Evolutionary conservation across 257 asterid species (phyloP).

Genomic region (Prunella vulgaris): DNA sequence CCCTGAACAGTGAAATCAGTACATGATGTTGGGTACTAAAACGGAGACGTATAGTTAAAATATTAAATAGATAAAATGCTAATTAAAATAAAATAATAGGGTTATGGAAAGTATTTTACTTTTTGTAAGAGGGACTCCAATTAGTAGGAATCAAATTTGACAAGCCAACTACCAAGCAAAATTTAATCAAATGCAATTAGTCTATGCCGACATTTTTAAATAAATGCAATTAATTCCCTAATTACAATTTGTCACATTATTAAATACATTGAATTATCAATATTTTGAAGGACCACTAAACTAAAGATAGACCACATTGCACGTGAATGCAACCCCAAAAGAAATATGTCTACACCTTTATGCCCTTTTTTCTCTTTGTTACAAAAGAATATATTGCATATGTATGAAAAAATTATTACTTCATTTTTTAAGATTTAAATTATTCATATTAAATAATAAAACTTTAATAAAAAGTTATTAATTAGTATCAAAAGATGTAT

Average conservation of each 20-base stretch:
- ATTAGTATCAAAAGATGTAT: too few relatives aligned
- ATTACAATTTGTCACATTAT: slow-evolving; percentile 8
- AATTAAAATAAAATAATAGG: not conserved
- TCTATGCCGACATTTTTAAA: slow-evolving; percentile 29
- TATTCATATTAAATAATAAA: too few relatives aligned
- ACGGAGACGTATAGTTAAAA: too few relatives aligned
- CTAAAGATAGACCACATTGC: slow-evolving; percentile 27
- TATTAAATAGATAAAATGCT: not conserved
- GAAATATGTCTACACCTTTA: slow-evolving; percentile 5
- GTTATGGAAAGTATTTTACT: not conserved
- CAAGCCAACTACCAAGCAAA: slow-evolving; percentile 23
- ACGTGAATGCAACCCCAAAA: slow-evolving; percentile 27
- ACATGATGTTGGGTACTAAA: too few relatives aligned
- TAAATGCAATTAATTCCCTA: not conserved
- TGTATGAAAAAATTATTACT: too few relatives aligned
- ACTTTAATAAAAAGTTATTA: too few relatives aligned
- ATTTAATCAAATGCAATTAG: slow-evolving; percentile 6
- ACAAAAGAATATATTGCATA: not conserved
- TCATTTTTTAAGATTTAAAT: too few relatives aligned
- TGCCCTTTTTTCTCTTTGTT: slow-evolving; percentile 3
- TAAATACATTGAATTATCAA: not conserved
- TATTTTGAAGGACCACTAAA: slow-evolving; percentile 32
- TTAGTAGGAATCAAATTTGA: not conserved
- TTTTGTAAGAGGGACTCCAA: not conserved
- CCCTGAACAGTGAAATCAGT: too few relatives aligned